phyloP scores from a whole-genome alignment of 768 basidiomycete genomes.

The Leccinum boreale region DNA sequence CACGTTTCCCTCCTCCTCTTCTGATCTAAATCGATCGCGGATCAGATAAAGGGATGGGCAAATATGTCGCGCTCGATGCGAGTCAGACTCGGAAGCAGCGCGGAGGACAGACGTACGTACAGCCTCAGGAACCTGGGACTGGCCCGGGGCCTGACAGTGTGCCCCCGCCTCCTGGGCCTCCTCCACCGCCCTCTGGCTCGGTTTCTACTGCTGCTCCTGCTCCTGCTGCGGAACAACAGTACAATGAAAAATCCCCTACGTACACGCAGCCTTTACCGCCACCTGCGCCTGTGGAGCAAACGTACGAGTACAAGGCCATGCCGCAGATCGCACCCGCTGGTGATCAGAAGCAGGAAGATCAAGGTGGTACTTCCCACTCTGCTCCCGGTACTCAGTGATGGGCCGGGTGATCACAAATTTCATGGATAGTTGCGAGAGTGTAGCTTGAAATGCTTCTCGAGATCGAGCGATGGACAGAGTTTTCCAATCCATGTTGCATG shows the following conservation, averaged over 20 bases:
- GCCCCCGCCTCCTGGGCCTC: neutral
- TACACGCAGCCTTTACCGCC: neutral
- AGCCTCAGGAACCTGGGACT: neutral
- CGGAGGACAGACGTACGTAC: neutral
- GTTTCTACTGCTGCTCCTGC: neutral
- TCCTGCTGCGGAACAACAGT: neutral
- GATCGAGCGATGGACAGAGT: neutral
- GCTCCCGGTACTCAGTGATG: neutral
- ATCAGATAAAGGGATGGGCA: constrained; percentile 21
- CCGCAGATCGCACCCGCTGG: neutral
- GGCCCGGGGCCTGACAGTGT: no score
- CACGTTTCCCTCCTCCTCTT: neutral
- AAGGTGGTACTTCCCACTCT: neutral
- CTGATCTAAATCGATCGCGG: neutral
- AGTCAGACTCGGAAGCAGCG: neutral
- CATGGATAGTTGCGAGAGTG: neutral
- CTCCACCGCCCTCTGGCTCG: neutral
- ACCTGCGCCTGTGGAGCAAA: neutral
- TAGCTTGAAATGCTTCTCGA: neutral
- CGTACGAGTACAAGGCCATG: neutral
- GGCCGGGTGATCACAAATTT: neutral
- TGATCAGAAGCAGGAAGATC: constrained; percentile 10
- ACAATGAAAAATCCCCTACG: neutral
- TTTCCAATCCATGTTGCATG: neutral
- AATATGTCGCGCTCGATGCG: constrained; percentile 1